Evolutionary conservation across 305 asterid species (phyloP), one percentile per base, ranked within the genome.

Genomic region (Andrographis paniculata): DNA sequence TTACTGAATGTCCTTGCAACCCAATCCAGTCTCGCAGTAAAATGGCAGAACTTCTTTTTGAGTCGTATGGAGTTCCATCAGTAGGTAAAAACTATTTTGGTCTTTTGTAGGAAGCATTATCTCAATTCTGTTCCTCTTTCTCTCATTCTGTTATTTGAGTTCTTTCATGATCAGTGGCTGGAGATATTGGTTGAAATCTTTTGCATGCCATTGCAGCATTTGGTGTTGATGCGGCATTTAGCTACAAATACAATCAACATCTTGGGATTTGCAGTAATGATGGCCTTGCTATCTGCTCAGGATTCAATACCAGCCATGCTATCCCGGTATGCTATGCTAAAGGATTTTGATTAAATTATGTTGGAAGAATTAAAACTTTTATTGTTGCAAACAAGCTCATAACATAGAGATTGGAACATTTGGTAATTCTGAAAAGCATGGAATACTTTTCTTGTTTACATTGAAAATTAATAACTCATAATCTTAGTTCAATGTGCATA

Each of bases 21-120:
- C 99, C 99, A 16, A 66, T 83, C 48, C 99, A 91, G 54, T 86
- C 96, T 64, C 99, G 99, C 39, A 71, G 93, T 61, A 82, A 85
- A 77, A 86, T 91, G 96, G 95, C 96, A 5, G 99, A 91, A 67
- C 92, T 91, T 52, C 95, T 91, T 57, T 91, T 91, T 50, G 99
- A 91, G 77, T 65, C 99, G 19, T 91, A 91, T 67, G 98, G 96
- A 71, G 96, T 86, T 59, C 92, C 98, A 40, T 82, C 98, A 63
- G 65, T 89, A 68, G 98, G 98, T 89, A 76, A 66, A 53, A 8
- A 22, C 17, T 50, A 16, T 18, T 58, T 27, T 45, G 35, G 18
- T 55, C 42, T 30, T 28, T 27, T 21, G 41, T 28, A 42, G 38
- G 43, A 31, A 30, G 14, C 41, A 38, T 40, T 36, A 42, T 44